Percentiles rank a stretch among this genome's conserved stretches.
Evolutionary conservation across 2,329 filamentous ascomycete species (phyloP).

Genomic region (Cladobotryum protrusum): DNA sequence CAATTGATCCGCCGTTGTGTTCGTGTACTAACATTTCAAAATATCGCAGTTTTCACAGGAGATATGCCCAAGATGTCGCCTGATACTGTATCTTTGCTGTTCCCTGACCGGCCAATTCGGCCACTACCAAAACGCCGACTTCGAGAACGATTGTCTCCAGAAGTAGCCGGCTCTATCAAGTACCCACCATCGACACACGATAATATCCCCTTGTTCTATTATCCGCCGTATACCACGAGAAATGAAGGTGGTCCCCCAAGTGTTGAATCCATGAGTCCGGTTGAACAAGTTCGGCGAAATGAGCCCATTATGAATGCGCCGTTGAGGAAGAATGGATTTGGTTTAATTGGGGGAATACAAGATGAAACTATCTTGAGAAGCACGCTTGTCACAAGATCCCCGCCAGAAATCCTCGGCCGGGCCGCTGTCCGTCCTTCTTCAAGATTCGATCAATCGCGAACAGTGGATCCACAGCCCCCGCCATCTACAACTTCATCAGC

Average conservation of each 20-base stretch:
- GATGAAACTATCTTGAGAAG: conserved; percentile 41
- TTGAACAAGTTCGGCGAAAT: conserved; percentile 18
- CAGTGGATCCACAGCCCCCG: conserved; percentile 48
- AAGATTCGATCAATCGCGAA: conserved; percentile 40
- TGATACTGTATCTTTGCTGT: conserved; percentile 74
- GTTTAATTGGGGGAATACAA: conserved; percentile 55
- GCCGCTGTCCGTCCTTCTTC: conserved; percentile 33
- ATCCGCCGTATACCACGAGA: conserved; percentile 48
- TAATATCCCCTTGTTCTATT: conserved; percentile 65
- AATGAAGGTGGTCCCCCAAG: conserved; percentile 32
- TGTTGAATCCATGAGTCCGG: conserved; percentile 16
- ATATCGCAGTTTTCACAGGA: too few species aligned
- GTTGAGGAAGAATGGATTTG: conserved; percentile 31
- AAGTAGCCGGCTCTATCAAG: conserved; percentile 73
- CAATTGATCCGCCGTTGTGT: too few species aligned
- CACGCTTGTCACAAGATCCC: conserved; percentile 39
- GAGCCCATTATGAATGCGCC: conserved; percentile 21
- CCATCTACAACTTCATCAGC: conserved; percentile 63
- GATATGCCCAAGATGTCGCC: conserved; percentile 45
- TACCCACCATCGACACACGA: conserved; percentile 73
- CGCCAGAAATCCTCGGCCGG: conserved; percentile 40
- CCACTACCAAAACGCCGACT: conserved; percentile 85
- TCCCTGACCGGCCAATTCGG: conserved; percentile 85
- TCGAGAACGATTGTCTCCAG: conserved; percentile 78
- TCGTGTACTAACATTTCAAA: too few species aligned